These are phyloP conservation scores for Strigomonas galati DNA, from an alignment of 208 protist species.

Conservation along the genomic window DNA sequence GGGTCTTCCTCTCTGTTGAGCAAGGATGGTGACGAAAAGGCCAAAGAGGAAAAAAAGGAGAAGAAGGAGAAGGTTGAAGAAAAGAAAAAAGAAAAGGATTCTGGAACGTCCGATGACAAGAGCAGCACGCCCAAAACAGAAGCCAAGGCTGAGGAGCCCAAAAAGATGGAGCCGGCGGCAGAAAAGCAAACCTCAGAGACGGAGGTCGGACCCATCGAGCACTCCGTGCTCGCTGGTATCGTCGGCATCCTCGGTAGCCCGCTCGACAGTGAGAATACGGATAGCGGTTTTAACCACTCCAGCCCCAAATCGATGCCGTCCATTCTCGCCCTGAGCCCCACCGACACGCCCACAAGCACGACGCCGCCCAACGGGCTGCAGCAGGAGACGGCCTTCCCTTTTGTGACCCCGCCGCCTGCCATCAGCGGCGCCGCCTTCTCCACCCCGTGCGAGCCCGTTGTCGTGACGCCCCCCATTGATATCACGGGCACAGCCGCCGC, in stretches of 20 bases:
- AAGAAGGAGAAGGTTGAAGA: constrained; percentile 11
- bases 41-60: neutral
- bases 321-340: neutral
- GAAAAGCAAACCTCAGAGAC: too few relatives aligned
- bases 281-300: neutral
- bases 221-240: neutral
- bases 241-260: neutral
- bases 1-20: too few relatives aligned
- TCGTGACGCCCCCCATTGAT: neutral
- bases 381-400: neutral
- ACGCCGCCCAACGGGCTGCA: neutral
- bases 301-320: neutral
- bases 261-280: neutral
- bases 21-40: neutral
- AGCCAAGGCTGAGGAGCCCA: too few relatives aligned
- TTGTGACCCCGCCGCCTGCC: too few relatives aligned
- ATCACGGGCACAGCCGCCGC: neutral
- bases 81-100: too few relatives aligned
- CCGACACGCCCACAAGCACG: neutral
- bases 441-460: neutral
- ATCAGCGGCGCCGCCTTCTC: neutral
- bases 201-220: too few relatives aligned
- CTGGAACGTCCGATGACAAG: neutral
- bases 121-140: neutral
- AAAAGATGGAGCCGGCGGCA: too few relatives aligned